Evolutionary conservation across 2,329 filamentous ascomycete genomes (phyloP), one percentile per base, ranked within the genome.

Genomic region (Penicillium sclerotigenum): DNA sequence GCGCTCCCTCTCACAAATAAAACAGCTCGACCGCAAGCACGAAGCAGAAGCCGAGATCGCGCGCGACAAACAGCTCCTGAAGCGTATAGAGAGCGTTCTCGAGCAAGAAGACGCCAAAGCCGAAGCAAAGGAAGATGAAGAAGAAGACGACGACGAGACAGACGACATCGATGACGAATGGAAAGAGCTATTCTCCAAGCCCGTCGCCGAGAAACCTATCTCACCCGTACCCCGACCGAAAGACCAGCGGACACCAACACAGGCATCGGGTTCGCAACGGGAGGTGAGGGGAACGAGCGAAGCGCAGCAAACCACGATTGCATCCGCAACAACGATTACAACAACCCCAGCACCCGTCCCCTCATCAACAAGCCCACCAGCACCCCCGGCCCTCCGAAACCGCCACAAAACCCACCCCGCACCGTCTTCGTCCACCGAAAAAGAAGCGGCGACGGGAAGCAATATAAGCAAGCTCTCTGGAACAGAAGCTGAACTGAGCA

Each of bases 401-500:
- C 65, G 67, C 45, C 56, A 65, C 40, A 40, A 22, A 9, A 5
- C 28, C 42, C 56, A 53, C 37, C 52, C 52, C 24, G 37, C 59
- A 14, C 22, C 58, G 3, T 20, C 48, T 0, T 6, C 29, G n/a
- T 28, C 61, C 14, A 29, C 63, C 8, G 46, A 66, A 20, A 64
- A 60, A 41, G 53, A 65, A 14, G 64, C 57, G 10, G 42, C 59
- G 41, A 47, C 53, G 3, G 42, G 57, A 45, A 38, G 47, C 42
- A 53, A 38, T 47, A 16, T 52, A 8, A 56, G 63, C 16, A 65
- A 68, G 31, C 60, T 66, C 16, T 58, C 65, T 42, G 81, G 83
- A 16, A 81, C 84, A 1, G 91, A 96, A 76, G 81, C 86, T 0
- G 81, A 91, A 31, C 83, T 96, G 41, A 85, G 89, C 65, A 83